Percentiles rank a stretch among this genome's conserved stretches.
phyloP scores from a whole-genome alignment of 1,139 yeast genomes.

The Candida sp. region DNA sequence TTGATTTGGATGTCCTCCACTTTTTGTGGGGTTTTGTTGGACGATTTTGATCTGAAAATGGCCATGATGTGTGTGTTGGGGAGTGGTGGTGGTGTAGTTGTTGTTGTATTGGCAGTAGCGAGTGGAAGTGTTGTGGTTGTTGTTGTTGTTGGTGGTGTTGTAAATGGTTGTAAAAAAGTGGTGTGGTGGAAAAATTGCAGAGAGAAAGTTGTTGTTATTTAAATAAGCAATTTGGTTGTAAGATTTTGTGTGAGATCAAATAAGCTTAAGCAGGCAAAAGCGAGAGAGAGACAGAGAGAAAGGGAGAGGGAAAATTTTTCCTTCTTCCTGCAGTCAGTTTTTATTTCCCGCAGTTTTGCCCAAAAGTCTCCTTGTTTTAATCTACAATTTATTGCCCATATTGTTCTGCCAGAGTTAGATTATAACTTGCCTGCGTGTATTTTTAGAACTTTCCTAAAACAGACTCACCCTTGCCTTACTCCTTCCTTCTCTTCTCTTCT shows the following conservation, averaged over 20 bases:
- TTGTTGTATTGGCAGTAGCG: not conserved
- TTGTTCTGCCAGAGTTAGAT: not conserved
- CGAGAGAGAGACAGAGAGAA: too few relatives aligned
- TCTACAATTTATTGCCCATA: not conserved
- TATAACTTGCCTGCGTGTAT: not conserved
- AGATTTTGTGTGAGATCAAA: conserved; percentile 3
- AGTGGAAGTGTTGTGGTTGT: not conserved
- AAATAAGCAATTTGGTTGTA: not conserved
- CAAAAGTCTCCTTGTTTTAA: not conserved
- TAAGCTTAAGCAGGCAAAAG: too few relatives aligned
- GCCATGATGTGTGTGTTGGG: conserved; percentile 28
- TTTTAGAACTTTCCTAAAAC: not conserved
- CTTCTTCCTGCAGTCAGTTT: not conserved
- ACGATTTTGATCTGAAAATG: conserved; percentile 43
- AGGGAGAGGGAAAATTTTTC: not conserved
- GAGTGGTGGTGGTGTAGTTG: not conserved
- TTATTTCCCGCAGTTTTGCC: too few relatives aligned
- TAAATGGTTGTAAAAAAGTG: not conserved
- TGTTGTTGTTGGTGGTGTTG: not conserved
- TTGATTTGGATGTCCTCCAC: conserved; percentile 34
- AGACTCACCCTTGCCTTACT: too few relatives aligned
- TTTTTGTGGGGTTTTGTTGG: conserved; percentile 14
- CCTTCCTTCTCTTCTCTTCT: too few relatives aligned
- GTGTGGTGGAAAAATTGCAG: not conserved
- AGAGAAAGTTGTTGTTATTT: not conserved